Base-by-base conservation (phyloP, 2,329 filamentous ascomycete species). In the Colletotrichum melonis region DNA sequence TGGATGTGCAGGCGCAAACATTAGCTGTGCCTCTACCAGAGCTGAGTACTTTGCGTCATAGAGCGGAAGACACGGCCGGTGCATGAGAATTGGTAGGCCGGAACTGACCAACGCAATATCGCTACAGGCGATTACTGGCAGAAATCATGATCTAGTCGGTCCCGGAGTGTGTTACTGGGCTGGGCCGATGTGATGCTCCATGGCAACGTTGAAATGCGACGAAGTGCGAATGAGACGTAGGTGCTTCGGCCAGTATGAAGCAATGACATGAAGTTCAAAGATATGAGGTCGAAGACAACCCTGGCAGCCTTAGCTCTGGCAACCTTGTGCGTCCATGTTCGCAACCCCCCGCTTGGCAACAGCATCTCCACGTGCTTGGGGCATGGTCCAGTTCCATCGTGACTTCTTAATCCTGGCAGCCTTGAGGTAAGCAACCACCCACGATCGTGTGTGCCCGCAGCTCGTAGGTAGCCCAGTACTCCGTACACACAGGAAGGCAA, bases 351-450 rank as follows among this genome's bases (percentile, higher is more conserved):
- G 42, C 38, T 65, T 64, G 52, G n/a, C n/a, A 42, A 46, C 60
- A 58, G 63, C 57, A 42, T 72, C 52, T 30, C 52, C 54, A 72
- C 58, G 67, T 67, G 72, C 63, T 38, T 42, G 26, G 64, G 57
- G 57, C 64, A 32, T 57, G 58, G 63, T 71, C 60, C 32, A 63
- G 63, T 60, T n/a, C 49, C 49, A 73, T 73, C 67, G 67, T 24
- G 63, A 55, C 64, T 69, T 69, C 65, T 56, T 24, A 63, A 63
- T 60, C 67, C 67, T 24, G 28, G 35, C 59, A 32, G 63, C 16
- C 65, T n/a, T 35, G 22, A 42, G 38, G 38, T 42, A 6, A 42
- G 38, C 38, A 16, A n/a, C 30, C 54, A 54, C 56, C 72, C 59
- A 64, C 59, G 59, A 72, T 69, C 38, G 14, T 42, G 38, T 35